Conservation (phyloP, 2,329 filamentous ascomycete genomes). For the Colletotrichum zoysiae region DNA sequence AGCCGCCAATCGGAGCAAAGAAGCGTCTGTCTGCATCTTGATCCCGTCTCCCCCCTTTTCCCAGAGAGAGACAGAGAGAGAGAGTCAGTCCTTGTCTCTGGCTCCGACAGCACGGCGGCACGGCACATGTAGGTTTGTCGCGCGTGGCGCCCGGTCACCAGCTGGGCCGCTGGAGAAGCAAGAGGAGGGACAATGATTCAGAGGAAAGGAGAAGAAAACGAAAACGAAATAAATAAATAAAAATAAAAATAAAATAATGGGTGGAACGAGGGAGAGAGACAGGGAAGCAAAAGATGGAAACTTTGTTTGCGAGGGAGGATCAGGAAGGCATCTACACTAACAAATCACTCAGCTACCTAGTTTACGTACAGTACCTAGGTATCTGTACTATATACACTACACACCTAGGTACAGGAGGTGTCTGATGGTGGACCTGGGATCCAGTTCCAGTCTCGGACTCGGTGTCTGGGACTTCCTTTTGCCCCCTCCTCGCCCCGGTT, state of each 20-base stretch:
- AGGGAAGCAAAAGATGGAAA: not conserved
- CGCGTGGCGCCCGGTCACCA: constrained; percentile 23
- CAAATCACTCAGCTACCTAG: too few species aligned
- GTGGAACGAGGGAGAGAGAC: too few species aligned
- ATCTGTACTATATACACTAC: too few species aligned
- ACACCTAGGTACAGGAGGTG: too few species aligned
- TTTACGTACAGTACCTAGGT: too few species aligned
- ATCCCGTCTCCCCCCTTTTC: not conserved
- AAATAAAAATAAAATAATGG: too few species aligned
- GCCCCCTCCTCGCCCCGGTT: constrained; percentile 14
- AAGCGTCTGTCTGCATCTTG: not conserved
- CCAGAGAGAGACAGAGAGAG: not conserved
- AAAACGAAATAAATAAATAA: too few species aligned
- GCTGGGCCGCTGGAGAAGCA: constrained; percentile 11
- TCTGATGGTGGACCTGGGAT: not conserved
- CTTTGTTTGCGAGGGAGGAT: constrained; percentile 2
- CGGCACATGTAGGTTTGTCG: constrained; percentile 7
- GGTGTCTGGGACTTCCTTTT: not conserved
- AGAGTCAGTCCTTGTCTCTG: not conserved
- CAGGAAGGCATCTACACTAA: not conserved
- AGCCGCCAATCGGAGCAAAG: constrained; percentile 31
- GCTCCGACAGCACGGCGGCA: not conserved
- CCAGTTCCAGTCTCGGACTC: not conserved
- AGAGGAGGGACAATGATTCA: not conserved
- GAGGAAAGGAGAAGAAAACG: not conserved